Base-by-base conservation (phyloP, 2,329 filamentous ascomycete genomes). In the Fusarium proliferatum region DNA sequence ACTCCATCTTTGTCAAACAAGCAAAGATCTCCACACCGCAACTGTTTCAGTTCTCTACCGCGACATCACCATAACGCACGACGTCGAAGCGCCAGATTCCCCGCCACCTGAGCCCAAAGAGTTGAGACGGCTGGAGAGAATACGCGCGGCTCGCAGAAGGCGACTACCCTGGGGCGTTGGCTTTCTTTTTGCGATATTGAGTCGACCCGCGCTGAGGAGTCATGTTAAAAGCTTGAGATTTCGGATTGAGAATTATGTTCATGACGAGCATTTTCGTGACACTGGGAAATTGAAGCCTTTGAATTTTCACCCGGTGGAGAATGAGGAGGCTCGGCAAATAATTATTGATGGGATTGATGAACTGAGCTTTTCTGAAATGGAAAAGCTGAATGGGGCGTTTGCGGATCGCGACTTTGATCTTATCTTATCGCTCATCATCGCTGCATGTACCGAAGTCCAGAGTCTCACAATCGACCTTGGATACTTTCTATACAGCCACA, bases 1-100 rank as follows among this genome's bases (percentile, higher is more conserved):
- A 53, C 63, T 65, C 46, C 62, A 53, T 65, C 26, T 28, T 48
- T 66, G 61, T 48, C 63, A 65, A 52, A 57, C 61, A 41, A 45
- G 53, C 48, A 66, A 46, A 66, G 34, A 42, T 38, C 28, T 65
- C 61, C 63, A 65, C 48, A 53, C 53, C 23, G 34, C 41, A 57
- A 42, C 60, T 23, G 41, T 56, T 34, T 52, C 34, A 39, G 52
- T 48, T 26, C 36, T 23, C 23, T 43, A 45, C 46, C 59, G 62
- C 59, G 45, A 64, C 45, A 64, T 26, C 19, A 12, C 61, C 49
- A 61, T 64, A 64, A 55, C 59, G 9, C 26, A 63, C 26, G 30
- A 28, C 12, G 53, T 60, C 23, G 34, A 42, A 21, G 33, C 43
- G 26, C 23, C 41, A 36, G 17, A 10, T 4, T 26, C 33, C n/a